phyloP scores from a whole-genome alignment of 106 monocot species.

The Dioscorea dumetorum region DNA sequence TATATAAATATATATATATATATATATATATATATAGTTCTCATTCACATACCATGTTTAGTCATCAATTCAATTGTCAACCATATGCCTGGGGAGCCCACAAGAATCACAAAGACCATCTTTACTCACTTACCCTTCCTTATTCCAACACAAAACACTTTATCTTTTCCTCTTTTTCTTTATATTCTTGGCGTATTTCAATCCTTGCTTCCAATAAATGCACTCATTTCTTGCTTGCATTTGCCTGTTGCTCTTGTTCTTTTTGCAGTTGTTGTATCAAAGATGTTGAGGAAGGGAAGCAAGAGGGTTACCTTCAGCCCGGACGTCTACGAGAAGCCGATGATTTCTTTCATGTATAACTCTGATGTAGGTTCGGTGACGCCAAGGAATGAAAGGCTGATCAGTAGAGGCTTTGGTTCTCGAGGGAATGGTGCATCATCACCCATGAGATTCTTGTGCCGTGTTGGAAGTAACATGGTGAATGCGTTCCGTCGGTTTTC shows the following conservation, averaged over 20 bases:
- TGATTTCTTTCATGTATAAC: not conserved
- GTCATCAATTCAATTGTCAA: too few relatives aligned
- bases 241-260: not conserved
- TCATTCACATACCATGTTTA: too few relatives aligned
- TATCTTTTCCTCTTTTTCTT: too few relatives aligned
- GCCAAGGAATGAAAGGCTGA: not conserved
- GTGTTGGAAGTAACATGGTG: conserved; percentile 3
- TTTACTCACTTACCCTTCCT: too few relatives aligned
- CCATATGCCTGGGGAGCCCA: too few relatives aligned
- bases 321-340: conserved; percentile 9
- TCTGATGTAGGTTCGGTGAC: not conserved
- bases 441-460: conserved; percentile 2
- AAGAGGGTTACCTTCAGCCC: conserved; percentile 13
- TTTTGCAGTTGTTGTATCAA: not conserved
- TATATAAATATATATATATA: too few relatives aligned
- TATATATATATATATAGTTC: too few relatives aligned
- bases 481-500: conserved; percentile 4
- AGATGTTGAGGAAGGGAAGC: conserved; percentile 10
- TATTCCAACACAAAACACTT: too few relatives aligned
- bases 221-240: too few relatives aligned
- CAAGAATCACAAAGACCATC: too few relatives aligned
- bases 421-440: not conserved
- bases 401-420: not conserved
- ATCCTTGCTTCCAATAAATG: too few relatives aligned
- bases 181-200: too few relatives aligned